Evolutionary conservation across 352 stramenopile species (phyloP).

Genomic region (Blastocystis hominis): DNA sequence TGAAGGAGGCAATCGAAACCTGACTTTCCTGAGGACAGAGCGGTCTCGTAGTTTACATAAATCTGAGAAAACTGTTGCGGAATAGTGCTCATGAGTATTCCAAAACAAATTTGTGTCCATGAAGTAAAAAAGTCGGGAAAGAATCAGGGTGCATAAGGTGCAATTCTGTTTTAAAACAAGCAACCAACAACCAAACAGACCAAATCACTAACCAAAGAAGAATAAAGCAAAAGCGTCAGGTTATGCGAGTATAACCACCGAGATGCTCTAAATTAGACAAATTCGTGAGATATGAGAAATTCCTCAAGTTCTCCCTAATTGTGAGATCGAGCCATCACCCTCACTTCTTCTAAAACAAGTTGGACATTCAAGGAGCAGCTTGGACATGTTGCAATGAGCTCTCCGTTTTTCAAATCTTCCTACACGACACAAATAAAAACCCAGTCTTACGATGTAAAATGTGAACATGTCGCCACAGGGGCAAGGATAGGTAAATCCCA

Average conservation of each 20-base stretch:
- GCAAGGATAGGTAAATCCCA: constrained; percentile 46
- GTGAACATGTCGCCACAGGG: constrained; percentile 55
- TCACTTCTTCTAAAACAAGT: constrained; percentile 25
- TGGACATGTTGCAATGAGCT: constrained; percentile 31
- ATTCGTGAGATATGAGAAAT: neutral
- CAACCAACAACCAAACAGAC: no score
- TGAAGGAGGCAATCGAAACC: neutral
- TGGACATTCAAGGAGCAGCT: constrained; percentile 50
- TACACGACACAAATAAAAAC: neutral
- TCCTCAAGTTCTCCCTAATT: neutral
- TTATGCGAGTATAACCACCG: no score
- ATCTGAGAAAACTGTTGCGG: neutral
- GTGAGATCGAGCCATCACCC: neutral
- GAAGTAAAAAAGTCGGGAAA: no score
- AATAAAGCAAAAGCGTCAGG: no score
- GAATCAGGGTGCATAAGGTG: no score
- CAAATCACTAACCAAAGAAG: no score
- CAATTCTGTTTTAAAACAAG: no score
- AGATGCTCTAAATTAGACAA: neutral
- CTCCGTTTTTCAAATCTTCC: constrained; percentile 46
- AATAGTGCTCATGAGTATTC: neutral
- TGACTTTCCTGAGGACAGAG: neutral
- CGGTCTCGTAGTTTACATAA: neutral
- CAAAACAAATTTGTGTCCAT: no score
- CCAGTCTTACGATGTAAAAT: constrained; percentile 38